Conservation (phyloP, 305 asterid genomes). For the Solanum hybrid region DNA sequence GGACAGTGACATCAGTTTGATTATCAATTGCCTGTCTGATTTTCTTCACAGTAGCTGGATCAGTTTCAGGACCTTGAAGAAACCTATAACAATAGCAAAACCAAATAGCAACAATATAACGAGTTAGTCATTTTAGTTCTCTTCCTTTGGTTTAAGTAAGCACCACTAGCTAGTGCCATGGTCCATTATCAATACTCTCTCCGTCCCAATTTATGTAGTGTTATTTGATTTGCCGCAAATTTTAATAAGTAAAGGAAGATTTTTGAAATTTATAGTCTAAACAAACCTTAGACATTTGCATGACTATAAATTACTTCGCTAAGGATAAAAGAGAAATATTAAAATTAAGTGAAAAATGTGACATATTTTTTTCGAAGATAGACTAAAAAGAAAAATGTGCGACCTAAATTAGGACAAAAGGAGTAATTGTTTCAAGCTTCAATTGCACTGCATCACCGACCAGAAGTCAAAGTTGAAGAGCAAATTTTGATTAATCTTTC, state of each 20-base stretch:
- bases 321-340: neutral
- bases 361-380: too few species aligned
- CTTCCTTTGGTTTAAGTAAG: neutral
- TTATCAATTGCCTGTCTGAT: constrained; percentile 91
- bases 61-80: constrained; percentile 99
- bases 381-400: neutral
- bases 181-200: neutral
- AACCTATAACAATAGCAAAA: constrained; percentile 38
- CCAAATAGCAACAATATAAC: neutral
- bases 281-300: neutral
- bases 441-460: neutral
- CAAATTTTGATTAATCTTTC: neutral
- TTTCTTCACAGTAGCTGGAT: constrained; percentile 83
- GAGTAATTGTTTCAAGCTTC: neutral
- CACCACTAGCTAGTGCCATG: neutral
- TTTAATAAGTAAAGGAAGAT: neutral
- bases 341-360: neutral
- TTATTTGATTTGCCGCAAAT: neutral
- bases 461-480: neutral
- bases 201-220: neutral
- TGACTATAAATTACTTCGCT: neutral
- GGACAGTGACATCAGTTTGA: constrained; percentile 91
- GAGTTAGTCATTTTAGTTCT: neutral
- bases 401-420: neutral
- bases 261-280: neutral